These are phyloP conservation scores for Gyromitra esculenta DNA, from an alignment of 2,329 filamentous ascomycete genomes.

Conservation along the genomic window DNA sequence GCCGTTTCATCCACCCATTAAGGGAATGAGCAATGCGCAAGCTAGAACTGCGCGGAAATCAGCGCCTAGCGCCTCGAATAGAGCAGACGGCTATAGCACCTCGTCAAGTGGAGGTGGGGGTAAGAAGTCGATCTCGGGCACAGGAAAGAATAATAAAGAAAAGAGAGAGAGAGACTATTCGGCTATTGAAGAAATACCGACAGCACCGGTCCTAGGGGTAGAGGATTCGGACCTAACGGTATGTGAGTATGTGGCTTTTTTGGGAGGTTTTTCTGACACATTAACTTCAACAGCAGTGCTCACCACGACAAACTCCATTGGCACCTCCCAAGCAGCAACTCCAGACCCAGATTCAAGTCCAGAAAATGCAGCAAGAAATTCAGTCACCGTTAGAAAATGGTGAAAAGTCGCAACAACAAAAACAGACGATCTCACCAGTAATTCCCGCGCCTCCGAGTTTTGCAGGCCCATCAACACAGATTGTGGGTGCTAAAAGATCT, in stretches of 20 bases:
- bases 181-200: conserved; percentile 4
- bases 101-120: conserved; percentile 40
- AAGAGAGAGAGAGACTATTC: conserved; percentile 16
- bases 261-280: background rate
- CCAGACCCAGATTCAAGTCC: background rate
- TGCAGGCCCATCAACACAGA: conserved; percentile 17
- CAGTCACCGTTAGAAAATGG: background rate
- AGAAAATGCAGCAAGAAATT: conserved; percentile 10
- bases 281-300: conserved; percentile 14
- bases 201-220: background rate
- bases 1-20: conserved; percentile 16
- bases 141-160: conserved; percentile 12
- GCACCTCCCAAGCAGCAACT: conserved; percentile 20
- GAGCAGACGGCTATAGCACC: conserved; percentile 47
- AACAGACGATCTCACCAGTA: background rate
- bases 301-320: conserved; percentile 18
- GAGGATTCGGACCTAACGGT: conserved; percentile 12
- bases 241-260: conserved; percentile 13
- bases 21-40: conserved; percentile 47
- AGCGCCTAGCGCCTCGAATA: conserved; percentile 35
- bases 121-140: conserved; percentile 16
- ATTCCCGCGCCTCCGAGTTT: conserved; percentile 29
- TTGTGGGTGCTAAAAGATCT: conserved; percentile 23
- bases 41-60: conserved; percentile 51
- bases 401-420: conserved; percentile 3